These are phyloP conservation scores for Henningerozyma blattae DNA, from an alignment of 805 yeast species.

Conservation along the genomic window DNA sequence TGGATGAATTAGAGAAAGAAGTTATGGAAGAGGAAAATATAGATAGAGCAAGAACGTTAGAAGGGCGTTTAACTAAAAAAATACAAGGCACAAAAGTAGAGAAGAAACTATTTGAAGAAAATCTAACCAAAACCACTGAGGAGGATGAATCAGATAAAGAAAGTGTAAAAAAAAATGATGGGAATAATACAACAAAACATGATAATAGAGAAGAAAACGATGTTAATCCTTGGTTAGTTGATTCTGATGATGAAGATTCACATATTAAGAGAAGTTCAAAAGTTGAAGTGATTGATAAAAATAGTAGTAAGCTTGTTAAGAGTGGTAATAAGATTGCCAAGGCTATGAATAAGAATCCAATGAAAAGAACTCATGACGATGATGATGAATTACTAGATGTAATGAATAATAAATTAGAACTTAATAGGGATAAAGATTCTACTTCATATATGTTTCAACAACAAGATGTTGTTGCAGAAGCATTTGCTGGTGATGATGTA, in stretches of 20 bases:
- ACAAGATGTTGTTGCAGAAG: slow-evolving; percentile 72
- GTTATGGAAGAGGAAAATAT: slow-evolving; percentile 34
- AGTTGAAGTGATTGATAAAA: slow-evolving; percentile 35
- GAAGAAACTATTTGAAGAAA: slow-evolving; percentile 2
- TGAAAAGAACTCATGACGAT: slow-evolving; percentile 8
- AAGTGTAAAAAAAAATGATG: slow-evolving; percentile 1
- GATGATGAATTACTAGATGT: slow-evolving; percentile 31
- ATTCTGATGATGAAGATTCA: slow-evolving; percentile 18
- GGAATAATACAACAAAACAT: too few relatives aligned
- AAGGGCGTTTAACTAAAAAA: slow-evolving; percentile 25
- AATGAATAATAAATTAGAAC: slow-evolving; percentile 31
- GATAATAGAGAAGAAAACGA: slow-evolving; percentile 17
- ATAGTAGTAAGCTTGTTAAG: slow-evolving; percentile 39
- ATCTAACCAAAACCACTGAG: slow-evolving; percentile 2
- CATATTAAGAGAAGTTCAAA: slow-evolving; percentile 31
- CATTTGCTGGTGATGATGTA: slow-evolving; percentile 97
- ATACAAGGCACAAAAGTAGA: neutral
- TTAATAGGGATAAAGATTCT: slow-evolving; percentile 34
- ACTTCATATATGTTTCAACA: slow-evolving; percentile 52
- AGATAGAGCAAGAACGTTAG: slow-evolving; percentile 39
- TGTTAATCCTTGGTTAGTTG: slow-evolving; percentile 41
- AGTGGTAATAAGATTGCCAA: slow-evolving; percentile 30
- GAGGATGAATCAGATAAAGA: slow-evolving; percentile 5
- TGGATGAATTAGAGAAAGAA: slow-evolving; percentile 26
- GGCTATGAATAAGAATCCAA: slow-evolving; percentile 2